Evolutionary conservation across 305 asterid genomes (phyloP).

Genomic region (Rubia peregrina): DNA sequence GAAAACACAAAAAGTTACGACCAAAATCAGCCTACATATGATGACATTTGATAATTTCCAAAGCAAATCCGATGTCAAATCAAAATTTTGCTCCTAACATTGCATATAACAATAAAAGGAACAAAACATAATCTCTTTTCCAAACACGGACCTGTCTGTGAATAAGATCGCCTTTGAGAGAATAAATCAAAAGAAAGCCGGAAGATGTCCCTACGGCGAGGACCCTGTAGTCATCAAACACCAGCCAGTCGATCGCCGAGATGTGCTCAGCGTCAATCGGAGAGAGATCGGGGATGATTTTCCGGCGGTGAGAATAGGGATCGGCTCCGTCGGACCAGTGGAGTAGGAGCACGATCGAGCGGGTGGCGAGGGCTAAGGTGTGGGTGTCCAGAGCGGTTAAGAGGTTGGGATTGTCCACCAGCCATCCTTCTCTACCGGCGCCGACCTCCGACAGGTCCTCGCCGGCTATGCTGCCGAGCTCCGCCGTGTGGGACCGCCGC

Average conservation of each 20-base stretch:
- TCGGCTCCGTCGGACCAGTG: conserved; percentile 51
- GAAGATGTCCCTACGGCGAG: conserved; percentile 81
- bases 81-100: neutral
- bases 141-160: conserved; percentile 58
- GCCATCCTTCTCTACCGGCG: conserved; percentile 92
- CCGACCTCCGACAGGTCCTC: conserved; percentile 65
- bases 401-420: conserved; percentile 58
- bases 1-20: neutral
- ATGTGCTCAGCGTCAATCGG: conserved; percentile 77
- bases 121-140: neutral
- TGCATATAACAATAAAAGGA: neutral
- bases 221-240: conserved; percentile 58
- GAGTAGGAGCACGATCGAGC: conserved; percentile 56
- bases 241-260: conserved; percentile 82
- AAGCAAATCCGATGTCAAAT: neutral
- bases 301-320: conserved; percentile 36
- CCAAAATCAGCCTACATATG: conserved; percentile 2
- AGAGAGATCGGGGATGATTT: conserved; percentile 71
- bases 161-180: conserved; percentile 62
- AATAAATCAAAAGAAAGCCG: conserved; percentile 64
- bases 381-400: conserved; percentile 68
- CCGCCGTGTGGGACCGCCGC: conserved; percentile 67
- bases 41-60: neutral
- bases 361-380: conserved; percentile 65
- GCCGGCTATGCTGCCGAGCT: conserved; percentile 73